phyloP scores from a whole-genome alignment of 78 protist genomes.

The Dictyostelium firmibasis region DNA sequence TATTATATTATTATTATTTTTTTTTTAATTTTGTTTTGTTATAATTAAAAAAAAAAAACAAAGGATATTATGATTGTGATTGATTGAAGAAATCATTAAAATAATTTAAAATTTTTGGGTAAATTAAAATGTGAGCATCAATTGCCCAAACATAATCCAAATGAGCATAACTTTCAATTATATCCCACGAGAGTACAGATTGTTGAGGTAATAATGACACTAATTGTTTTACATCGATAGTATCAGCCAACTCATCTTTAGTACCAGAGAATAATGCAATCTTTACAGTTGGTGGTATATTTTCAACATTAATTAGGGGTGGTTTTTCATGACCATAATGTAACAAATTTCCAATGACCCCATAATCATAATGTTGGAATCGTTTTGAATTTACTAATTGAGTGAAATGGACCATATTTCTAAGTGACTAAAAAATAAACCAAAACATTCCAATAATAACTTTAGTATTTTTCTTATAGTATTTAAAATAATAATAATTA shows the following conservation, averaged over 20 bases:
- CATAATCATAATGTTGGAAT: conserved; percentile 74
- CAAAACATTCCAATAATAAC: too few relatives aligned
- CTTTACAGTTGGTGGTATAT: conserved; percentile 26
- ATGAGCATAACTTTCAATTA: conserved; percentile 45
- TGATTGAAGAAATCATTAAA: background rate
- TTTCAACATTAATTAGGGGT: conserved; percentile 35
- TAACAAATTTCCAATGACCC: background rate
- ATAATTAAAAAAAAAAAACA: too few relatives aligned
- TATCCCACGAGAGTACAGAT: conserved; percentile 24
- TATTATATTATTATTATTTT: background rate
- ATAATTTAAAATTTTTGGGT: conserved; percentile 9
- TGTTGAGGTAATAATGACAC: background rate
- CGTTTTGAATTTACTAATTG: conserved; percentile 51
- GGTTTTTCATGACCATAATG: conserved; percentile 7
- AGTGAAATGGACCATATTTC: conserved; percentile 79
- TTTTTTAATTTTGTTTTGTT: background rate
- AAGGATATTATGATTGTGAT: background rate
- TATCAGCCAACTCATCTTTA: conserved; percentile 81
- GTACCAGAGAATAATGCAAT: conserved; percentile 76
- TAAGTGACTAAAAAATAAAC: background rate
- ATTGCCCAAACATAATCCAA: conserved; percentile 80
- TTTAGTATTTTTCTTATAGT: too few relatives aligned
- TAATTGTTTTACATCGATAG: conserved; percentile 58
- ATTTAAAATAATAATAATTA: too few relatives aligned
- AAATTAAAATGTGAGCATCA: conserved; percentile 45